phyloP scores from a whole-genome alignment of 768 basidiomycete genomes.

The Boletus sp. region DNA sequence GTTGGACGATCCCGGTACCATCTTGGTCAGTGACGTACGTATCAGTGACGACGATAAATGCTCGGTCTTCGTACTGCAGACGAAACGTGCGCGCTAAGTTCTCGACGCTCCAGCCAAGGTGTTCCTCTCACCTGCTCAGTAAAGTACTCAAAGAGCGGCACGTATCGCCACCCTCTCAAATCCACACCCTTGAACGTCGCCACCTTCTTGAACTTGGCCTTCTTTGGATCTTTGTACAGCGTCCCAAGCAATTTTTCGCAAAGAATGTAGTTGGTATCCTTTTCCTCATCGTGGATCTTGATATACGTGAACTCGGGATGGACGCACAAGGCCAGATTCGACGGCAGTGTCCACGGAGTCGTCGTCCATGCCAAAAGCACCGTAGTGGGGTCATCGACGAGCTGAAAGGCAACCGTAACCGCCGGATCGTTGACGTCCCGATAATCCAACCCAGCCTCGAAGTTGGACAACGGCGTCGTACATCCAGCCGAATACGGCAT shows the following conservation, averaged over 20 bases:
- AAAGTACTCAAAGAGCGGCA: slow-evolving; percentile 95
- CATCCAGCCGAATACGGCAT: slow-evolving; percentile 99
- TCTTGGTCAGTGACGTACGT: slow-evolving; percentile 90
- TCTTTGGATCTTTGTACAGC: slow-evolving; percentile 95
- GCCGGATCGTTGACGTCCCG: slow-evolving; percentile 93
- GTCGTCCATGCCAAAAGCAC: slow-evolving; percentile 97
- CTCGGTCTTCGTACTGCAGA: slow-evolving; percentile 79
- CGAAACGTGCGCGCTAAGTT: background rate
- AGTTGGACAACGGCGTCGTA: slow-evolving; percentile 95
- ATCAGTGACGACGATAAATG: slow-evolving; percentile 86
- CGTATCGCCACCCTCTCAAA: slow-evolving; percentile 95
- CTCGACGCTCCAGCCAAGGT: background rate
- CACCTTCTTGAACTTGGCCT: slow-evolving; percentile 92
- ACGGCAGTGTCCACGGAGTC: slow-evolving; percentile 97
- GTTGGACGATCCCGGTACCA: slow-evolving; percentile 98
- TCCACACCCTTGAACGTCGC: slow-evolving; percentile 85
- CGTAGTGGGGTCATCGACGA: slow-evolving; percentile 90
- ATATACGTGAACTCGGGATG: slow-evolving; percentile 95
- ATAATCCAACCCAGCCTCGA: slow-evolving; percentile 92
- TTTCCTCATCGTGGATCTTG: slow-evolving; percentile 92
- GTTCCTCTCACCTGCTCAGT: slow-evolving; percentile 70
- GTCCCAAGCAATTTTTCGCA: slow-evolving; percentile 83
- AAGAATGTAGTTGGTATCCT: slow-evolving; percentile 85
- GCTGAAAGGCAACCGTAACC: slow-evolving; percentile 88
- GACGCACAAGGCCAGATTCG: slow-evolving; percentile 92